These are phyloP conservation scores for Xylaria sp. DNA, from an alignment of 495 filamentous ascomycete genomes.

Conservation along the genomic window DNA sequence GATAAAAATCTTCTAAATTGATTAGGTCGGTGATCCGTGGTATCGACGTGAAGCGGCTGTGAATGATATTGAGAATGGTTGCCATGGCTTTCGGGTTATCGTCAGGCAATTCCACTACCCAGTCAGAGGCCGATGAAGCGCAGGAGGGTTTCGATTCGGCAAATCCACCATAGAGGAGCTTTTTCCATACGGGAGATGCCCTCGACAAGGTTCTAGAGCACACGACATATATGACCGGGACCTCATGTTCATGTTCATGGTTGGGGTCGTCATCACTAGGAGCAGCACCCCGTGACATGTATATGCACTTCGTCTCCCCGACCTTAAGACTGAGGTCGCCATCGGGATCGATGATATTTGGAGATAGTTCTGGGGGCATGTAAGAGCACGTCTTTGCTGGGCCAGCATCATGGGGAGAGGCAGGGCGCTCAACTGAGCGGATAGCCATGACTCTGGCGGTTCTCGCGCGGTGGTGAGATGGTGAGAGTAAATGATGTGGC, in stretches of 20 bases:
- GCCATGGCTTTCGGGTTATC: conserved; percentile 22
- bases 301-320: conserved; percentile 3
- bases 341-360: conserved; percentile 27
- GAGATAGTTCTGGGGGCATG: background rate
- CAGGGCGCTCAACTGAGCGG: background rate
- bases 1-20: conserved; percentile 14
- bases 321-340: conserved; percentile 28
- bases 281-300: background rate
- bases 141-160: conserved; percentile 20
- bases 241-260: background rate
- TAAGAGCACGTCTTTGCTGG: background rate
- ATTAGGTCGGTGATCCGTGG: background rate
- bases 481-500: background rate
- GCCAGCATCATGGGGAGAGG: too few relatives aligned
- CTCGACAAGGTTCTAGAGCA: conserved; percentile 31
- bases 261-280: background rate
- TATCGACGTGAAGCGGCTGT: conserved; percentile 17
- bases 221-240: conserved; percentile 22
- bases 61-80: conserved; percentile 28
- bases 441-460: background rate
- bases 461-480: too few relatives aligned
- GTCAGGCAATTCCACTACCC: conserved; percentile 29
- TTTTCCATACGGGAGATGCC: conserved; percentile 30
- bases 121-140: conserved; percentile 14
- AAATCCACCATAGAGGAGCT: conserved; percentile 28